phyloP scores from a whole-genome alignment of 352 stramenopile species.

The Blastocystis sp. region DNA sequence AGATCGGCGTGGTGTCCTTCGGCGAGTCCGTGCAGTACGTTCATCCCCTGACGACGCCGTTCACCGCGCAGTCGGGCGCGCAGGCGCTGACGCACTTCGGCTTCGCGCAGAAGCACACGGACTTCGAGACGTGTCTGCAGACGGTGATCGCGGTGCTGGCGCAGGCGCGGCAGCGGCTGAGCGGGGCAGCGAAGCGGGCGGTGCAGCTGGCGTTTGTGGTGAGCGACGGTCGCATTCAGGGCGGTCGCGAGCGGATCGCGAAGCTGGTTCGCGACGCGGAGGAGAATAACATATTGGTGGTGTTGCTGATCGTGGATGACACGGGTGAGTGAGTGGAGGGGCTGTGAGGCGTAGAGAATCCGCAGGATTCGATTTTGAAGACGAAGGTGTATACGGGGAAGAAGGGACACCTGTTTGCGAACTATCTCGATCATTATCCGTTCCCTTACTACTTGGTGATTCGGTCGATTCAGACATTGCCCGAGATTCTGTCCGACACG shows the following conservation, averaged over 20 bases:
- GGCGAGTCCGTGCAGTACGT: constrained; percentile 83
- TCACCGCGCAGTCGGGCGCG: constrained; percentile 84
- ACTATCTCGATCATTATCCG: constrained; percentile 98
- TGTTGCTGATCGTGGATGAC: constrained; percentile 92
- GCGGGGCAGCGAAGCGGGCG: constrained; percentile 65
- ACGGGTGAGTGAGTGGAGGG: not conserved
- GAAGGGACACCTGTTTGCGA: constrained; percentile 86
- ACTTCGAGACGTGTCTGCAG: constrained; percentile 84
- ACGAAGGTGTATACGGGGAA: constrained; percentile 91
- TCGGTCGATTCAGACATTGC: constrained; percentile 81
- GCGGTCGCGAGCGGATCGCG: constrained; percentile 81
- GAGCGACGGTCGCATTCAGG: constrained; percentile 93
- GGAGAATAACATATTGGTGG: constrained; percentile 90
- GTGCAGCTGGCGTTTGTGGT: constrained; percentile 96
- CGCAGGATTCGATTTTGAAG: constrained; percentile 85
- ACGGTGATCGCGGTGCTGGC: constrained; percentile 79
- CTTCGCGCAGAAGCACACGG: constrained; percentile 90
- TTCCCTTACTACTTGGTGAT: constrained; percentile 99
- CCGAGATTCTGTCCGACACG: constrained; percentile 94
- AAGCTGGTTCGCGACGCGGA: constrained; percentile 86
- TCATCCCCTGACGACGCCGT: constrained; percentile 87
- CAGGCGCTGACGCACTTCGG: constrained; percentile 84
- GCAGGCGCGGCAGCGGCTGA: constrained; percentile 61
- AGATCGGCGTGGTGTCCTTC: constrained; percentile 73
- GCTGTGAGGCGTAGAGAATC: not conserved